Evolutionary conservation across 768 basidiomycete species (phyloP).

Genomic region (Pluteus cervinus): DNA sequence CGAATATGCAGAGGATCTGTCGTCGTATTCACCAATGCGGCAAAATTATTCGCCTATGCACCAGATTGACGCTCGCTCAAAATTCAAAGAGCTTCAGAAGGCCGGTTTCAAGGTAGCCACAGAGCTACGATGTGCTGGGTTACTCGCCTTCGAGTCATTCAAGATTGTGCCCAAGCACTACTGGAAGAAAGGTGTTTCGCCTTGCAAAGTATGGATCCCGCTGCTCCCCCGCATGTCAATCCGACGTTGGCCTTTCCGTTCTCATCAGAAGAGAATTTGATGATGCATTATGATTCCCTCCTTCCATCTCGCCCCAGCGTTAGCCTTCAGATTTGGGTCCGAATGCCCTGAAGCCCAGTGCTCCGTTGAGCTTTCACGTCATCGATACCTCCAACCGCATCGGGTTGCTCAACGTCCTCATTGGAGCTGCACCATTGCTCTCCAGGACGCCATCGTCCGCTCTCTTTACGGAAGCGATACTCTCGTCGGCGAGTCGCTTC

Average conservation of each 20-base stretch:
- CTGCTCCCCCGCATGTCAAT: too few species aligned
- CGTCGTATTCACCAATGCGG: slow-evolving; percentile 34
- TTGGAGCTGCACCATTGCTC: slow-evolving; percentile 31
- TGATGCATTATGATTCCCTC: slow-evolving; percentile 36
- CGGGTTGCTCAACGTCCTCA: slow-evolving; percentile 40
- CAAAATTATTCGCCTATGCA: slow-evolving; percentile 29
- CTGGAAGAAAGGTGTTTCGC: slow-evolving; percentile 38
- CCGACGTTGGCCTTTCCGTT: slow-evolving; percentile 42
- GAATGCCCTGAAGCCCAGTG: too few species aligned
- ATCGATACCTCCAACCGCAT: slow-evolving; percentile 48
- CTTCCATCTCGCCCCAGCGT: slow-evolving; percentile 35
- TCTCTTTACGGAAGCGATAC: slow-evolving; percentile 37
- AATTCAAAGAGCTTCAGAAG: too few species aligned
- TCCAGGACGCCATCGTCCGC: slow-evolving; percentile 20
- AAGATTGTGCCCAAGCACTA: too few species aligned
- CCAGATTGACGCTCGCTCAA: too few species aligned
- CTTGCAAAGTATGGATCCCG: too few species aligned
- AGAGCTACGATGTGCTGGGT: too few species aligned
- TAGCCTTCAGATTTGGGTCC: slow-evolving; percentile 16
- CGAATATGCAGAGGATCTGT: slow-evolving; percentile 21
- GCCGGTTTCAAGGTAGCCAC: too few species aligned
- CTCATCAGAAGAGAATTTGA: slow-evolving; percentile 28
- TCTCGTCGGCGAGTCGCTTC: slow-evolving; percentile 24
- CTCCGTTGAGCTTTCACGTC: slow-evolving; percentile 34
- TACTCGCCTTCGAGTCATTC: too few species aligned